Base-by-base conservation (phyloP, 2,329 filamentous ascomycete species). In the Leptographium wingfieldii region DNA sequence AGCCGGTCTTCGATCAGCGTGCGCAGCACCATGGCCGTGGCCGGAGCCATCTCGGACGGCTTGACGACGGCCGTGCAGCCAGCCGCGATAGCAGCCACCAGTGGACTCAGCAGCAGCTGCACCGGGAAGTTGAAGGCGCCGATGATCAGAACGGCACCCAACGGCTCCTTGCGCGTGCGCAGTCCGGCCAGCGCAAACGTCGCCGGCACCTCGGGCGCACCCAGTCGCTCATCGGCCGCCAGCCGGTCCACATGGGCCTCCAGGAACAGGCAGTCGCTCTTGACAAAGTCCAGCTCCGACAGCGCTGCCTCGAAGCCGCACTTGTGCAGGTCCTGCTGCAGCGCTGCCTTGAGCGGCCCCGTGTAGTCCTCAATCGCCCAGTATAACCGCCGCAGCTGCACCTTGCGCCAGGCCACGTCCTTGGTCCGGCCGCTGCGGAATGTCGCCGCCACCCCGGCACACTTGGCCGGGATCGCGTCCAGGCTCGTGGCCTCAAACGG, bases 71-170 rank as follows among this genome's bases (percentile, higher is more conserved):
- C 90, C 6, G 92, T 92, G 73, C 94, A 96, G 58, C 94, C 94
- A 10, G 90, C 92, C 52, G 89, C 85, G 67, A 99, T 96, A 68
- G 92, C 94, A 61, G 92, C 94, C 63, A 96, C 82, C 62, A 95
- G 73, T 2, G 92, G 91, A 1, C 83, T 81, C 49, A 97, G 71
- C 46, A 85, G 84, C 52, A 97, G 80, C 73, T 92, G 86, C 71
- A 96, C 77, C 57, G 94, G 94, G 72, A 92, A 96, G 77, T 99
- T 99, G 82, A 90, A 97, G 52, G 94, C 85, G 60, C 91, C 90
- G 69, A 97, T 95, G 68, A 96, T 83, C 66, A 97, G 77, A 12
- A 90, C 84, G 49, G 84, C 77, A 43, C 94, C 94, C 60, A 96
- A 73, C 1, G 94, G 94, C 69, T 97, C 92, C 75, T 95, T 95